phyloP scores from a whole-genome alignment of 768 basidiomycete species.

The Lactarius deliciosus region DNA sequence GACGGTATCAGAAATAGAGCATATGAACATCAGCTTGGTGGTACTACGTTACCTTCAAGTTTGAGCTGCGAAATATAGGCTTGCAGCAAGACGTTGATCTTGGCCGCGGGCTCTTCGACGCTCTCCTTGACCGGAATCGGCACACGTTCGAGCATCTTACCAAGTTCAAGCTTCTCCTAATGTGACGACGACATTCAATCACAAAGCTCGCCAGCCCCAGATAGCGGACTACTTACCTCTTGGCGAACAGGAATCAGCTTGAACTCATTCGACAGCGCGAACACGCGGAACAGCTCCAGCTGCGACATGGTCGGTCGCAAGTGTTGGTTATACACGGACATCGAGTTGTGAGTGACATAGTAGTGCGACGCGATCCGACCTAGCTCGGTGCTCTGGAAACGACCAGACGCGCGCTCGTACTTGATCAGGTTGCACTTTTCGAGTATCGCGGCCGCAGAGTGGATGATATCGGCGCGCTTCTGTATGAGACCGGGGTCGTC shows the following conservation, averaged over 20 bases:
- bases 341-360: constrained; percentile 92
- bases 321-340: constrained; percentile 97
- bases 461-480: constrained; percentile 91
- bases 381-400: constrained; percentile 91
- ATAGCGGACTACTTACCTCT: constrained; percentile 41
- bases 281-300: constrained; percentile 92
- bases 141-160: constrained; percentile 88
- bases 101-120: constrained; percentile 94
- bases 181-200: background rate
- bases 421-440: constrained; percentile 95
- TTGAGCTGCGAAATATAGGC: constrained; percentile 94
- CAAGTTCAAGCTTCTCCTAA: constrained; percentile 83
- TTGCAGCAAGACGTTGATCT: constrained; percentile 95
- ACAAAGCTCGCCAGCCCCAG: constrained; percentile 13
- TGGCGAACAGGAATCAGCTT: constrained; percentile 86
- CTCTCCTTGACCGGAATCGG: constrained; percentile 97
- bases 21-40: background rate
- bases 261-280: constrained; percentile 94
- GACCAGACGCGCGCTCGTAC: constrained; percentile 84
- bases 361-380: constrained; percentile 94
- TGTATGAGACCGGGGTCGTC: constrained; percentile 82
- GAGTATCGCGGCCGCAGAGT: constrained; percentile 88
- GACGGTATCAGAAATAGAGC: background rate
- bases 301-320: constrained; percentile 82
- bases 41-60: constrained; percentile 62